Base-by-base conservation (phyloP, 163 green algal genomes). In the Prototheca wickerhamii region DNA sequence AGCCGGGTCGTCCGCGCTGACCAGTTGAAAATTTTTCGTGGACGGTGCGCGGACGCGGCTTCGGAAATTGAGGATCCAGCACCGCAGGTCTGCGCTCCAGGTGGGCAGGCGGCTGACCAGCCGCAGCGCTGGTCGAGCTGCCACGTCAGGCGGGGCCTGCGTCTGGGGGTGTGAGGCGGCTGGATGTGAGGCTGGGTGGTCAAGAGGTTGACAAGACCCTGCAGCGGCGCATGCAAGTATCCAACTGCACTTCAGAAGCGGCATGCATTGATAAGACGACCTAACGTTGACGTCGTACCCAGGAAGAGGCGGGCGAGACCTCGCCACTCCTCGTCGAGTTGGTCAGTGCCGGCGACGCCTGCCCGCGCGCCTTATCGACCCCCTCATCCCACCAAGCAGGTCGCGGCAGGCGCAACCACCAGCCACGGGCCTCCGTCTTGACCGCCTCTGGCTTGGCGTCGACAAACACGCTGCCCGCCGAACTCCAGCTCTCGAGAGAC, bases 31-130 rank as follows among this genome's bases (percentile, higher is more conserved):
- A 71, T 93, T 93, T 53, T 93, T 93, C 1, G 91, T 86, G 12
- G 66, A 83, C 0, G 86, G 84, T 44, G 89, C 65, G 63, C 85
- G 84, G 3, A 93, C 86, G 6, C 86, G 66, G 8, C 86, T 86
- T 18, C 81, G 58, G 75, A 93, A 93, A 74, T 93, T 91, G 21
- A 93, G 72, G 72, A 86, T 92, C 86, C 86, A 92, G 70, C 86
- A 91, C 40, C 76, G 77, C 62, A 93, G 63, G 12, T 42, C 76
- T 20, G 87, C 78, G 67, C 91, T 92, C 86, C 86, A 93, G 61
- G 88, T 77, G 3, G 86, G 86, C 40, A 72, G 59, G 70, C 90
- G 91, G 77, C 89, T 93, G 37, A 66, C 54, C 32, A 93, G 73
- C 43, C 58, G 60, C 43, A 83, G 20, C 57, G 21, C 50, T 8